Evolutionary conservation across 2,329 filamentous ascomycete species (phyloP), one percentile per base, ranked within the genome.

Genomic region (Exophiala alcalophila): DNA sequence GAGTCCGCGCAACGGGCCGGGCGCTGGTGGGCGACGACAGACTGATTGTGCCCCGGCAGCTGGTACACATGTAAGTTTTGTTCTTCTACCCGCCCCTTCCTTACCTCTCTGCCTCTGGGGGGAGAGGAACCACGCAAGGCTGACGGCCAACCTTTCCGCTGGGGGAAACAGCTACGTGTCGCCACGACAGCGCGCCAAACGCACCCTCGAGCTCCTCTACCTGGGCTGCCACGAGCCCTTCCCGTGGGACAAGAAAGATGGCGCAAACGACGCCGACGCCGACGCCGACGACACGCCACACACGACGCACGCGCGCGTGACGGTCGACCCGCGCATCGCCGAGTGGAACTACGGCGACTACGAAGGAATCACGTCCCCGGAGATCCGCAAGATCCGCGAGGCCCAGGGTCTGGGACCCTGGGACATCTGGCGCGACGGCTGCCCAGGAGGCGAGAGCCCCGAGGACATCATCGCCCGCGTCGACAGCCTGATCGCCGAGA

Each of bases 371-470:
- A 87, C 84, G 24, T 83, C 76, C 49, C 66, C 73, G 11, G 72
- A 87, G 53, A 94, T 94, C 59, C 72, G 77, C 36, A 71, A 73
- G 38, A 58, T 68, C 53, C 76, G 77, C 36, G 71, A 67, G 47
- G 69, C 74, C 57, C 69, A 78, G 45, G 85, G 84, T 5, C 53
- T 69, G 27, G 72, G 69, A 3, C 63, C 67, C 16, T 94, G 87
- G 87, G 84, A 92, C 66, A 94, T 94, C 52, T 94, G 88, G 88
- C 72, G 70, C n/a, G 87, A 94, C 61, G 88, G 88, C 0, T 94
- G 88, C 65, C 84, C 83, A 1, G 85, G 82, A 3, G 89, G 89
- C 62, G 88, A 94, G 83, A 69, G 80, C 75, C 86, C 90, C 0
- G 70, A 79, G 27, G 78, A 95, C 43, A 76, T 95, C 27, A 84